These are phyloP conservation scores for Colletotrichum sp. DNA, from an alignment of 2,329 filamentous ascomycete genomes.

Conservation along the genomic window DNA sequence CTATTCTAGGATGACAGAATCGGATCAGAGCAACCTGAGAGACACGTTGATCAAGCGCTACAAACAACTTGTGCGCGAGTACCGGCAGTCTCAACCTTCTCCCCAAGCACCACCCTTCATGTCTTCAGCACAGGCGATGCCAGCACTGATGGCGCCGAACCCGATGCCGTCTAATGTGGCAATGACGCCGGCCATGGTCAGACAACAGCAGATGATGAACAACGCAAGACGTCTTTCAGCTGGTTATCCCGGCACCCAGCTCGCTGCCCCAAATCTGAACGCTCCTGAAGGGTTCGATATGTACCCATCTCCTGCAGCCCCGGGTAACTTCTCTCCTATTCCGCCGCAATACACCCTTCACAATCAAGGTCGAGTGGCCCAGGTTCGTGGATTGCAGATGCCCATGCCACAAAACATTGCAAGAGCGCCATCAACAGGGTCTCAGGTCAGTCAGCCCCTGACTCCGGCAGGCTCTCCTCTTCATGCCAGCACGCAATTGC, in stretches of 20 bases:
- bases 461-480: conserved; percentile 9
- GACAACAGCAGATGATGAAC: background rate
- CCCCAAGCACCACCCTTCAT: background rate
- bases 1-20: background rate
- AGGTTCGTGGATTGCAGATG: background rate
- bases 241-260: background rate
- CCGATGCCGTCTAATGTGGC: background rate
- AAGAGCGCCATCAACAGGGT: background rate
- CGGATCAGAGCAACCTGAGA: background rate
- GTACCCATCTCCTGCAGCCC: background rate
- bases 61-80: background rate
- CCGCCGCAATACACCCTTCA: background rate
- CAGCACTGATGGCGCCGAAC: background rate
- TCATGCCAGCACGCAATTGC: background rate
- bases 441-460: background rate
- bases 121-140: background rate
- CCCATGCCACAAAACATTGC: background rate
- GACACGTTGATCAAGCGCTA: conserved; percentile 3
- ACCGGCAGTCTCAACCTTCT: background rate
- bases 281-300: background rate
- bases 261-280: background rate
- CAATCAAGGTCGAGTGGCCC: background rate
- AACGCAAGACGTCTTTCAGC: background rate
- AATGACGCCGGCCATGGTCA: background rate
- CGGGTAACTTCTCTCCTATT: background rate